Evolutionary conservation across 352 stramenopile species (phyloP), one percentile per base, ranked within the genome.

Genomic region (Phytophthora sojae): DNA sequence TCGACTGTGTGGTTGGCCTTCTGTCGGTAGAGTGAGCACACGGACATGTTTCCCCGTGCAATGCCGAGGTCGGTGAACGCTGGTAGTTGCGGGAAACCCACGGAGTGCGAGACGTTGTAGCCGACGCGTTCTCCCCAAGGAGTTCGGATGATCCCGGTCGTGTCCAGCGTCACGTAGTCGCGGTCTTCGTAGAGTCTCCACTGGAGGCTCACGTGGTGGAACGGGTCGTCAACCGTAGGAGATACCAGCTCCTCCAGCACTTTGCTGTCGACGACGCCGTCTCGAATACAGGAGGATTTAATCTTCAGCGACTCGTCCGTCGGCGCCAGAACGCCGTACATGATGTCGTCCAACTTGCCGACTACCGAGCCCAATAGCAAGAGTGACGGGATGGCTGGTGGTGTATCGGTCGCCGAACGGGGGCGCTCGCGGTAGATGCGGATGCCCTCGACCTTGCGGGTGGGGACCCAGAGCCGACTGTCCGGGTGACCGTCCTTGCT

Each of bases 121-220:
- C 76, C 76, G 35, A 83, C 55, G n/a, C 51, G 61, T 19, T 83
- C 76, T 7, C 71, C 62, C 53, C 51, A 63, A 12, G 51, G 17
- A 6, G 75, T 72, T 5, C 63, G 17, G 39, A 78, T 69, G 29
- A 70, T 69, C 2, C 75, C 71, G 19, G 72, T 76, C 3, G 75
- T 72, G 30, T 82, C 75, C 37, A 82, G 71, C 7, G 67, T 80
- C 53, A 80, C 76, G 55, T 73, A 80, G 69, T 82, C 75, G 4
- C 75, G 71, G 37, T 73, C 62, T 29, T 81, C 63, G 49, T 76
- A 78, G 12, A 79, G 56, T 17, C 71, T 53, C 76, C 76, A 83
- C 53, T 77, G 67, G 50, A 83, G 55, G 49, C 61, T 77, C 26
- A 77, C 65, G 62, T 73, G 58, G 54, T 75, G 73, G 60, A 81